Evolutionary conservation across 352 stramenopile genomes (phyloP).

Genomic region (Pythium rishiriense): DNA sequence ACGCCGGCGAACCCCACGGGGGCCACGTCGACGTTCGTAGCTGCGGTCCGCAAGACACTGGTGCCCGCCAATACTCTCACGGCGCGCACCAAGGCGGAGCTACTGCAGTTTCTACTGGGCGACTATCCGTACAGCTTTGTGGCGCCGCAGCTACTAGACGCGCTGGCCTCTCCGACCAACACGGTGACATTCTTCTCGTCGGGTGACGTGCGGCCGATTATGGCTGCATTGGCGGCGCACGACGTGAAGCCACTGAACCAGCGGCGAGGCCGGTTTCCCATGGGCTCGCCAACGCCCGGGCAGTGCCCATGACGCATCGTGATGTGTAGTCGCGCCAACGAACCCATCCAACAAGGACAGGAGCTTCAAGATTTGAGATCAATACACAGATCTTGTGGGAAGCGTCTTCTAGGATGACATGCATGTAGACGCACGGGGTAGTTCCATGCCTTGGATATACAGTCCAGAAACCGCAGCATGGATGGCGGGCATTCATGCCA

Average conservation of each 20-base stretch:
- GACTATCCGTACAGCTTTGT: slow-evolving; percentile 18
- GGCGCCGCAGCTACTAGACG: background rate
- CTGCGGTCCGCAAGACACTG: slow-evolving; percentile 15
- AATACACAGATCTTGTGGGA: too few relatives aligned
- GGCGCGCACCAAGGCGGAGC: slow-evolving; percentile 5
- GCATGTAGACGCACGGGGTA: slow-evolving; percentile 1
- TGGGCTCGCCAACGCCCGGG: background rate
- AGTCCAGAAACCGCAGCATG: background rate
- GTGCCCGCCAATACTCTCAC: background rate
- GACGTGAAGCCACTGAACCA: slow-evolving; percentile 21
- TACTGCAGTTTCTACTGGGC: slow-evolving; percentile 25
- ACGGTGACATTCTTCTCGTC: slow-evolving; percentile 19
- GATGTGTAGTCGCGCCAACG: too few relatives aligned
- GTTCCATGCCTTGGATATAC: background rate
- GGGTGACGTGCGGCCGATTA: slow-evolving; percentile 8
- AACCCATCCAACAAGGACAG: too few relatives aligned
- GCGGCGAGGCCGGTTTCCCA: slow-evolving; percentile 18
- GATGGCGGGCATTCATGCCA: background rate
- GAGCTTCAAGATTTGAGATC: too few relatives aligned
- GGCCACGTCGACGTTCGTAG: background rate
- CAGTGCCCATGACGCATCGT: background rate
- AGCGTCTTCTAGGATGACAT: background rate
- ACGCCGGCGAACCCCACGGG: background rate
- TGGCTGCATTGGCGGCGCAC: background rate
- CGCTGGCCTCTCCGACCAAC: slow-evolving; percentile 16